These are phyloP conservation scores for Euphorbia lathyris DNA, from an alignment of 345 rosid genomes.

Conservation along the genomic window DNA sequence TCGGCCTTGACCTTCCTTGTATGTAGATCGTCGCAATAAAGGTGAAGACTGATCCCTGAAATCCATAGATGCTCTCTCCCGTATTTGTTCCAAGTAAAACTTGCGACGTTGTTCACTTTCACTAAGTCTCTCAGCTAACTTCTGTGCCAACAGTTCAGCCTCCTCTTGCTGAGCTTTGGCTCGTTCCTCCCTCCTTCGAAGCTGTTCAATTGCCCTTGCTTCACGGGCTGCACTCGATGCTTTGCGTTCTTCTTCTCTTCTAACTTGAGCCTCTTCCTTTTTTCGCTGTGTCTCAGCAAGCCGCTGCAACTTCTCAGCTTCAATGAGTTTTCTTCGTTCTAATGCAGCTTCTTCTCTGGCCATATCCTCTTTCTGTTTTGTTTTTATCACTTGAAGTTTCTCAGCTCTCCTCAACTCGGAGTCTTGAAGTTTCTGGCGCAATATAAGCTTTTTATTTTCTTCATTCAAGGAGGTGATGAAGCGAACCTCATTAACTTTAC, in stretches of 20 bases:
- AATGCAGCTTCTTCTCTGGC: conserved; percentile 80
- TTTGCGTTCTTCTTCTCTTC: conserved; percentile 81
- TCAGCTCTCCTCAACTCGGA: conserved; percentile 79
- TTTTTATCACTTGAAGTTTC: conserved; percentile 62
- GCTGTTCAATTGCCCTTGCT: conserved; percentile 69
- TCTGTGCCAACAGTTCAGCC: conserved; percentile 74
- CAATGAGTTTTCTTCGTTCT: conserved; percentile 69
- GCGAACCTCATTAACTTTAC: conserved; percentile 79
- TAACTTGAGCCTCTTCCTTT: conserved; percentile 79
- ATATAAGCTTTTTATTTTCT: conserved; percentile 71
- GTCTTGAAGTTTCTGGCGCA: conserved; percentile 73
- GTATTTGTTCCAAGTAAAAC: conserved; percentile 69
- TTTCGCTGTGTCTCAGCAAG: conserved; percentile 72
- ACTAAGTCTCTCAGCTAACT: conserved; percentile 65
- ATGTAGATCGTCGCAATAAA: conserved; percentile 46
- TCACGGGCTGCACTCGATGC: conserved; percentile 81
- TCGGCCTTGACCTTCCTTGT: conserved; percentile 62
- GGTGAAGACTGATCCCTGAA: conserved; percentile 79
- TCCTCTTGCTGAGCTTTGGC: conserved; percentile 84
- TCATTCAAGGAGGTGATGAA: conserved; percentile 77
- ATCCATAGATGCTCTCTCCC: conserved; percentile 83
- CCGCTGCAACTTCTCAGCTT: conserved; percentile 79
- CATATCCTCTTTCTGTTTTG: conserved; percentile 69
- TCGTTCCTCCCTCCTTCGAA: conserved; percentile 69
- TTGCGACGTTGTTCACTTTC: conserved; percentile 80